Evolutionary conservation across 139 green algal species (phyloP).

Genomic region (Marvania coccoides): DNA sequence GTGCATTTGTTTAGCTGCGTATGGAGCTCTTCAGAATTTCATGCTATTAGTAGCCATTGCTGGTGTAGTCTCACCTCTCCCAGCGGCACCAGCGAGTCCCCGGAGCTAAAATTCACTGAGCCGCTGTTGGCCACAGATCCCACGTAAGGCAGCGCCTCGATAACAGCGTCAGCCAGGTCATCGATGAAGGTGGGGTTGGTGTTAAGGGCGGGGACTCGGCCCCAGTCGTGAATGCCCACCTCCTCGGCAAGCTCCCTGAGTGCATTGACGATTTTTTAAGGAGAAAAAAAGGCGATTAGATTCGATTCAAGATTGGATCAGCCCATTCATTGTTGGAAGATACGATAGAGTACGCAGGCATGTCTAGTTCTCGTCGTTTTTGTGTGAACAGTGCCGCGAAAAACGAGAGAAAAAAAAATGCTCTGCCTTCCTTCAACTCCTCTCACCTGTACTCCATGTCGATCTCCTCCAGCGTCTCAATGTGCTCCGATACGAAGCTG

Average conservation of each 20-base stretch:
- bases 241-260: slow-evolving; percentile 64
- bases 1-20: too few relatives aligned
- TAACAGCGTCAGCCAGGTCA: slow-evolving; percentile 87
- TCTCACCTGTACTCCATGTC: slow-evolving; percentile 77
- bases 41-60: too few relatives aligned
- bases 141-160: slow-evolving; percentile 92
- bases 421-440: not conserved
- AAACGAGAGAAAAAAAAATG: not conserved
- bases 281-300: not conserved
- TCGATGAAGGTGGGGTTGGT: slow-evolving; percentile 89
- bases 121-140: slow-evolving; percentile 58
- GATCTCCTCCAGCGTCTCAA: slow-evolving; percentile 99
- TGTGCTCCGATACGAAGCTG: slow-evolving; percentile 97
- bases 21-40: too few relatives aligned
- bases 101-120: not conserved
- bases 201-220: slow-evolving; percentile 92
- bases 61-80: slow-evolving; percentile 47
- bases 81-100: slow-evolving; percentile 62
- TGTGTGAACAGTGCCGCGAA: too few relatives aligned
- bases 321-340: not conserved
- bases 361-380: too few relatives aligned
- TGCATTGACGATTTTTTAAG: slow-evolving; percentile 1
- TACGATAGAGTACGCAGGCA: not conserved
- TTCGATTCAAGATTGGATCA: not conserved
- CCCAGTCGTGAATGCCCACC: slow-evolving; percentile 80